phyloP scores from a whole-genome alignment of 2,329 filamentous ascomycete genomes.

The Colletotrichum destructivum region DNA sequence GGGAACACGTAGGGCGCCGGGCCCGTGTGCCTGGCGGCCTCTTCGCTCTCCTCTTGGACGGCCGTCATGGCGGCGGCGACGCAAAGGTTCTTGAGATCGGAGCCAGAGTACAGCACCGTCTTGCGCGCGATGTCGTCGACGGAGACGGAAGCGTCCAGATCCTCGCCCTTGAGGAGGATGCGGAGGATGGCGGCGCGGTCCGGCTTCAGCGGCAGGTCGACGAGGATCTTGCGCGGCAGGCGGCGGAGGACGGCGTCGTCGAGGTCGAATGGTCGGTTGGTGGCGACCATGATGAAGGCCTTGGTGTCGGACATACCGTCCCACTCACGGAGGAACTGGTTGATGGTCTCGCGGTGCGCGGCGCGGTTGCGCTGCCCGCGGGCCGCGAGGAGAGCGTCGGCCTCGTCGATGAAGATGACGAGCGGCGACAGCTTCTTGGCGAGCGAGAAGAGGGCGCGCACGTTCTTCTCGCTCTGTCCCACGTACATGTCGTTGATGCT shows the following conservation, averaged over 20 bases:
- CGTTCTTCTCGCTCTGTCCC: constrained; percentile 96
- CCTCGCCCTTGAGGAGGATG: constrained; percentile 80
- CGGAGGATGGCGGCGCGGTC: constrained; percentile 79
- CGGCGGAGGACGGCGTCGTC: constrained; percentile 89
- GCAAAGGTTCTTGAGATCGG: constrained; percentile 86
- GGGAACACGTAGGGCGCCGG: constrained; percentile 73
- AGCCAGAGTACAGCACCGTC: constrained; percentile 85
- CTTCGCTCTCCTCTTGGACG: constrained; percentile 78
- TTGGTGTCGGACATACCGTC: constrained; percentile 87
- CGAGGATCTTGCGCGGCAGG: constrained; percentile 79
- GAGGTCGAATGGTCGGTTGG: constrained; percentile 94
- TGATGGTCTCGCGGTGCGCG: constrained; percentile 90
- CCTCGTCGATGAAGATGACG: constrained; percentile 97
- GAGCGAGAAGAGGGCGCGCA: constrained; percentile 90
- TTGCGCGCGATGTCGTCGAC: constrained; percentile 74
- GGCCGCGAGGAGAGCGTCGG: constrained; percentile 90
- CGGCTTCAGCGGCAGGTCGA: constrained; percentile 78
- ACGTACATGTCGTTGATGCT: constrained; percentile 98
- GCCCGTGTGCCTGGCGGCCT: constrained; percentile 55
- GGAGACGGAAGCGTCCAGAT: constrained; percentile 72
- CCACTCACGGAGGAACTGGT: constrained; percentile 97
- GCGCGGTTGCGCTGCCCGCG: constrained; percentile 78
- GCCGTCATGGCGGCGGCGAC: constrained; percentile 85
- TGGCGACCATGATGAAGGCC: constrained; percentile 98
- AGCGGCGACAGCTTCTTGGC: constrained; percentile 93